Conservation (phyloP, 2,329 filamentous ascomycete species). For the Macrophomina tecta region DNA sequence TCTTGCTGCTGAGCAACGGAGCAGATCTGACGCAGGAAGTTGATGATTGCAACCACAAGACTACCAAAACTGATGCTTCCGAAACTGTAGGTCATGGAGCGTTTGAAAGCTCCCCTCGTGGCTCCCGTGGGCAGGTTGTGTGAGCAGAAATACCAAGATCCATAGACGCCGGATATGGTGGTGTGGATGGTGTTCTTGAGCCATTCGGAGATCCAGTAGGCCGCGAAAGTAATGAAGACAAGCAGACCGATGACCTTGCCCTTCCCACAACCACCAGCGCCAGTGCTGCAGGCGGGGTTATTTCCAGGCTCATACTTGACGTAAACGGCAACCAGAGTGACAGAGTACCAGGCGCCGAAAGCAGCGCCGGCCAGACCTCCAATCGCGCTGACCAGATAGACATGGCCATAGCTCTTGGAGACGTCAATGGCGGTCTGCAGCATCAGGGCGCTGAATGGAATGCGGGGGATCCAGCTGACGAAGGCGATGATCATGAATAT, state of each 20-base stretch:
- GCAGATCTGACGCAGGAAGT: conserved; percentile 80
- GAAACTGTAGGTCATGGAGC: conserved; percentile 88
- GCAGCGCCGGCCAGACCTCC: conserved; percentile 78
- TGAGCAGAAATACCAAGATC: conserved; percentile 86
- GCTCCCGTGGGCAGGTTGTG: conserved; percentile 74
- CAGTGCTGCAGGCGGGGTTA: conserved; percentile 61
- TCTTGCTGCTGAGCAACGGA: conserved; percentile 75
- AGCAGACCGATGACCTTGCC: conserved; percentile 83
- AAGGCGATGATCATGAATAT: conserved; percentile 83
- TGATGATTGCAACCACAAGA: conserved; percentile 84
- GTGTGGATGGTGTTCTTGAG: conserved; percentile 87
- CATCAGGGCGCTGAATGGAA: conserved; percentile 91
- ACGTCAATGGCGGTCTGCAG: conserved; percentile 85
- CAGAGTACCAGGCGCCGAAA: conserved; percentile 83
- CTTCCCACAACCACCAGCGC: conserved; percentile 69
- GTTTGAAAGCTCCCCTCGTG: conserved; percentile 81
- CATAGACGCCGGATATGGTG: conserved; percentile 82
- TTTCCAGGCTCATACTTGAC: conserved; percentile 76
- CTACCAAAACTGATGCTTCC: conserved; percentile 89
- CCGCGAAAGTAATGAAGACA: conserved; percentile 87
- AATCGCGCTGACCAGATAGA: conserved; percentile 83
- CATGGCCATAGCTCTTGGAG: conserved; percentile 81
- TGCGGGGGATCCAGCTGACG: conserved; percentile 85
- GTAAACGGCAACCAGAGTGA: conserved; percentile 86
- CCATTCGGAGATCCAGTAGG: conserved; percentile 93